Evolutionary conservation across 768 basidiomycete species (phyloP).

Genomic region (Postia placenta): DNA sequence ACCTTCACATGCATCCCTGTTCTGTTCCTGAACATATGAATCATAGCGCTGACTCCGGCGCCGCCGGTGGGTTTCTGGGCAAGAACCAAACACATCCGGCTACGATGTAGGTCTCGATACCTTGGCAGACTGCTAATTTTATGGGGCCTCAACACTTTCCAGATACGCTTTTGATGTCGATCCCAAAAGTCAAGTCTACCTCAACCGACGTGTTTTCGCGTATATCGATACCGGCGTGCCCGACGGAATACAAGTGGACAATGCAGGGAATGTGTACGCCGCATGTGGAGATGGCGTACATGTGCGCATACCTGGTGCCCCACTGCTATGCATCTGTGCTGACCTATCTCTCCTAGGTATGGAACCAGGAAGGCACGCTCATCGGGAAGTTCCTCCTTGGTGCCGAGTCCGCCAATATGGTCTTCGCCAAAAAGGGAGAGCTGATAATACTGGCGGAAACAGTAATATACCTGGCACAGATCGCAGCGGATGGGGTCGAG

Average conservation of each 20-base stretch:
- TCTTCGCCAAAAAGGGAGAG: conserved; percentile 34
- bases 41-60: conserved; percentile 47
- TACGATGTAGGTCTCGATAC: conserved; percentile 66
- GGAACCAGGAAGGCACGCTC: conserved; percentile 47
- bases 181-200: conserved; percentile 43
- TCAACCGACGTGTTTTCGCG: conserved; percentile 61
- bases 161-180: conserved; percentile 72
- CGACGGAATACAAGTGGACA: conserved; percentile 64
- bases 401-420: conserved; percentile 30
- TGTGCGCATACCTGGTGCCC: conserved; percentile 23
- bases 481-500: conserved; percentile 27
- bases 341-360: conserved; percentile 32
- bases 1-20: not conserved
- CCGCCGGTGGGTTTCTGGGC: conserved; percentile 37
- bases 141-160: too few species aligned
- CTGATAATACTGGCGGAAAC: conserved; percentile 37
- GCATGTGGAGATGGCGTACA: conserved; percentile 68
- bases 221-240: conserved; percentile 60
- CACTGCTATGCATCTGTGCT: not conserved
- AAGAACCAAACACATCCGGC: conserved; percentile 54
- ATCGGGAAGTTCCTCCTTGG: conserved; percentile 60
- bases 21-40: conserved; percentile 5
- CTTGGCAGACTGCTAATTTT: too few species aligned
- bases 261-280: conserved; percentile 57
- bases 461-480: conserved; percentile 31